Evolutionary conservation across 306 rosid genomes (phyloP).

Genomic region (Vachellia collinsii): DNA sequence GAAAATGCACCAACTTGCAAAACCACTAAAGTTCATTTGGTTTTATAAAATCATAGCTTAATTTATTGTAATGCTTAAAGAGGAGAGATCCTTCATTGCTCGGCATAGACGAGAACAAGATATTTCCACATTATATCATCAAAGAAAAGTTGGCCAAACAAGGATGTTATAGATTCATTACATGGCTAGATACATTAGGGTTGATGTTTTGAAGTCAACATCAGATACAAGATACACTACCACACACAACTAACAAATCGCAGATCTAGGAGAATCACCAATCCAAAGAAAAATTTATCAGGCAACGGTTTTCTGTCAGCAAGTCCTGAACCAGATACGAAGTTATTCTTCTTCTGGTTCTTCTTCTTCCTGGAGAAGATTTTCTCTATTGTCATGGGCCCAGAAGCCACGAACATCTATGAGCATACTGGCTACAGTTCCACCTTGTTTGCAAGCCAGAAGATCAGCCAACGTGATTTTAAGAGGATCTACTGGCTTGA

Average conservation of each 20-base stretch:
- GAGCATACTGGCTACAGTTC: conserved; percentile 99
- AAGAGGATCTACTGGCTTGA: conserved; percentile 83
- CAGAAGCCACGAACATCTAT: conserved; percentile 98
- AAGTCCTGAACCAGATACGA: neutral
- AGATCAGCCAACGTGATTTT: conserved; percentile 78
- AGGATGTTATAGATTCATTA: neutral
- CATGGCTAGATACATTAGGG: conserved; percentile 36
- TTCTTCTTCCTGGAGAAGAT: conserved; percentile 98
- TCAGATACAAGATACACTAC: conserved; percentile 29
- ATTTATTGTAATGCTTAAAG: neutral
- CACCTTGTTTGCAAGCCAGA: conserved; percentile 93
- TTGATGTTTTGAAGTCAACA: conserved; percentile 19
- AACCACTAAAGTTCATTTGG: neutral
- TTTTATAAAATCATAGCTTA: neutral
- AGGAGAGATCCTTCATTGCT: neutral
- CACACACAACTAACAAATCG: conserved; percentile 42
- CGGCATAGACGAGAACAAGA: conserved; percentile 12
- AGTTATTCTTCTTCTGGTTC: conserved; percentile 92
- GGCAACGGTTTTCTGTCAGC: conserved; percentile 47
- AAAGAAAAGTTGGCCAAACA: conserved; percentile 26
- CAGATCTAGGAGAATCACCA: conserved; percentile 36
- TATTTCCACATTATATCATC: conserved; percentile 24
- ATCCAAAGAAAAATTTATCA: conserved; percentile 18
- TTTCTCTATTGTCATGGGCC: conserved; percentile 99
- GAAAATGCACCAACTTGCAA: no score